phyloP scores from a whole-genome alignment of 345 rosid genomes.

The Lepidium aucheri region DNA sequence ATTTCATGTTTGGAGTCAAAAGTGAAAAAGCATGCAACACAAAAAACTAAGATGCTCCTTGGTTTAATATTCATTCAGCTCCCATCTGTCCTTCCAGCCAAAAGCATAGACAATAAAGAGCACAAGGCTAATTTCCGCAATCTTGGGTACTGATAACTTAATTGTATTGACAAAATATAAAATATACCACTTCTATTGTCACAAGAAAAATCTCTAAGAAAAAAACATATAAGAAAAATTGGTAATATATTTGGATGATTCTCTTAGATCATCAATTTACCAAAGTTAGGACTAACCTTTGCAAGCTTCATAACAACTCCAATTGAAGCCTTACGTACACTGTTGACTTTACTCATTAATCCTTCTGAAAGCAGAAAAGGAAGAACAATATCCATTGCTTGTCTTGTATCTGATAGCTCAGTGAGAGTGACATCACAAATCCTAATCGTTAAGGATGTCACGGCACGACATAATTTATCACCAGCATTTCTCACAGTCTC shows the following conservation, averaged over 20 bases:
- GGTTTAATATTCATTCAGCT: not conserved
- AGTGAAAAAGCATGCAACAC: not conserved
- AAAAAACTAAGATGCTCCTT: not conserved
- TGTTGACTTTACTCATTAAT: conserved; percentile 81
- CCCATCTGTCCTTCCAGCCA: not conserved
- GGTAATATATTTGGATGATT: not conserved
- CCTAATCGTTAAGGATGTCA: conserved; percentile 75
- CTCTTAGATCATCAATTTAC: conserved; percentile 5
- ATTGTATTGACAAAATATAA: not conserved
- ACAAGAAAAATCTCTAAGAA: not conserved
- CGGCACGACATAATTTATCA: conserved; percentile 70
- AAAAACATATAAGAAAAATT: conserved; percentile 2
- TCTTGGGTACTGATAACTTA: not conserved
- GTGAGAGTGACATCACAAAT: conserved; percentile 86
- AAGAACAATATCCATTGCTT: conserved; percentile 73
- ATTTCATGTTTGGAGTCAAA: not conserved
- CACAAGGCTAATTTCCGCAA: not conserved
- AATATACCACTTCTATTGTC: not conserved
- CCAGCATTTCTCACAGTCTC: conserved; percentile 98
- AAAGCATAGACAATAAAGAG: not conserved
- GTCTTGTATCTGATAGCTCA: conserved; percentile 61
- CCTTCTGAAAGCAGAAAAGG: conserved; percentile 89
- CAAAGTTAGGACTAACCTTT: conserved; percentile 46
- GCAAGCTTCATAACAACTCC: conserved; percentile 96
- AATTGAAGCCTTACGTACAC: conserved; percentile 82